Conservation (phyloP, 169 alveolate species). For the Cryptosporidium sp. region DNA sequence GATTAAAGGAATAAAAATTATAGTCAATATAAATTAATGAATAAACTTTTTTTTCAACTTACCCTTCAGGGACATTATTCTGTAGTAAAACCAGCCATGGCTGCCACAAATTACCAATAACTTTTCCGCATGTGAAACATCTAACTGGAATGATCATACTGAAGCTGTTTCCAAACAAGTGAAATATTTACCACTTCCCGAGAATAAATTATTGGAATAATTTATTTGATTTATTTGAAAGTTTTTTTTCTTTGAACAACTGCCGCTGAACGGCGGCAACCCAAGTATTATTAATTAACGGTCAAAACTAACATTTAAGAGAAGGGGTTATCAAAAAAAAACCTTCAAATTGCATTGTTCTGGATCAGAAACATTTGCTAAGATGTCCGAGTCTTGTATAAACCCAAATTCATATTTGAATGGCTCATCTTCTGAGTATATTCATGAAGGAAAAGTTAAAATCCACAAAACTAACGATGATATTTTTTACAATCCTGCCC, state of each 20-base stretch:
- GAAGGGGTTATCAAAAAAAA: neutral
- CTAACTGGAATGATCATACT: constrained; percentile 99
- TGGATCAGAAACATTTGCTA: constrained; percentile 2
- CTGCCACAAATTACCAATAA: constrained; percentile 98
- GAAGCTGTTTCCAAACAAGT: neutral
- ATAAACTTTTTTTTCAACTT: constrained; percentile 23
- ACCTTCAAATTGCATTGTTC: neutral
- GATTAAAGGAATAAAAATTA: neutral
- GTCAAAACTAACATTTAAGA: constrained; percentile 12
- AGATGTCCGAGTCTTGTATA: neutral
- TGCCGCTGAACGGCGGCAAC: neutral
- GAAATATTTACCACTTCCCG: constrained; percentile 2
- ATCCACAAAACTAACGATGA: constrained; percentile 81
- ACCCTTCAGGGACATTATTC: constrained; percentile 91
- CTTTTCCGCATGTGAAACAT: constrained; percentile 99
- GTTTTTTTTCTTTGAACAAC: neutral
- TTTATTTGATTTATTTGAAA: neutral
- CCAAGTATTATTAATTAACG: neutral
- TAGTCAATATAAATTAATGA: neutral
- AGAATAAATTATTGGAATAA: constrained; percentile 15
- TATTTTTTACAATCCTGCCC: constrained; percentile 91
- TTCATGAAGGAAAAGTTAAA: constrained; percentile 84
- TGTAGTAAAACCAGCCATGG: constrained; percentile 92
- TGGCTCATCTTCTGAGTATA: constrained; percentile 31
- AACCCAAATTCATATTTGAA: neutral